Evolutionary conservation across 495 filamentous ascomycete species (phyloP).

Genomic region (Penicillium parvum): DNA sequence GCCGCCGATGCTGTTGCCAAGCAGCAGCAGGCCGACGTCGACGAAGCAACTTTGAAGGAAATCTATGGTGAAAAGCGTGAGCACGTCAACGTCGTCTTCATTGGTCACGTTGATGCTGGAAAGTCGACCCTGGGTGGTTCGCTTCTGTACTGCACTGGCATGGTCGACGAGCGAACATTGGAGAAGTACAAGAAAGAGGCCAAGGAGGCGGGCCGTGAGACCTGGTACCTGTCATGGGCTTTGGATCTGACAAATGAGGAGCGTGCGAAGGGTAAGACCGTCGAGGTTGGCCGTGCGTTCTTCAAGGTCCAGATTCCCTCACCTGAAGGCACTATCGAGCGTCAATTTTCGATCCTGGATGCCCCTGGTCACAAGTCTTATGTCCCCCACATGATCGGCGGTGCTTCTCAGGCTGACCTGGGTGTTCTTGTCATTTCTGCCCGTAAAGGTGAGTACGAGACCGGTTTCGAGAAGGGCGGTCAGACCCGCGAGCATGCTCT

Average conservation of each 20-base stretch:
- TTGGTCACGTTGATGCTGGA: constrained; percentile 96
- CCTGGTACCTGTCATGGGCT: constrained; percentile 99
- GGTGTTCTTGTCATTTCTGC: constrained; percentile 95
- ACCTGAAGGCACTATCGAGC: constrained; percentile 36
- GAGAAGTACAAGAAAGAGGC: constrained; percentile 97
- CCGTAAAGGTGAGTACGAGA: constrained; percentile 98
- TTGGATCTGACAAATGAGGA: constrained; percentile 96
- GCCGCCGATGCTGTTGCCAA: constrained; percentile 80
- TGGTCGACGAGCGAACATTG: constrained; percentile 98
- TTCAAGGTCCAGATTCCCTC: constrained; percentile 84
- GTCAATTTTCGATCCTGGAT: constrained; percentile 84
- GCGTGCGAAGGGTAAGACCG: constrained; percentile 93
- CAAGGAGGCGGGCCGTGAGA: constrained; percentile 92
- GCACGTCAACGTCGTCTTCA: constrained; percentile 97
- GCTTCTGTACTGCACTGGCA: constrained; percentile 88
- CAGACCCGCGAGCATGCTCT: constrained; percentile 97
- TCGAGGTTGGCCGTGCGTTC: constrained; percentile 93
- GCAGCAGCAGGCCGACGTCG: constrained; percentile 84
- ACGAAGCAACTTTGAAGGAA: constrained; percentile 85
- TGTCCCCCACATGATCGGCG: constrained; percentile 94
- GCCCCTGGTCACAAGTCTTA: constrained; percentile 96
- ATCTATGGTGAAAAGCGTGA: constrained; percentile 88
- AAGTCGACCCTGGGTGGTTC: constrained; percentile 93
- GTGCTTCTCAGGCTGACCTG: constrained; percentile 93
- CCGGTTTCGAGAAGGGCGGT: constrained; percentile 97